Evolutionary conservation across 257 asterid genomes (phyloP).

Genomic region (Coffea canephora): DNA sequence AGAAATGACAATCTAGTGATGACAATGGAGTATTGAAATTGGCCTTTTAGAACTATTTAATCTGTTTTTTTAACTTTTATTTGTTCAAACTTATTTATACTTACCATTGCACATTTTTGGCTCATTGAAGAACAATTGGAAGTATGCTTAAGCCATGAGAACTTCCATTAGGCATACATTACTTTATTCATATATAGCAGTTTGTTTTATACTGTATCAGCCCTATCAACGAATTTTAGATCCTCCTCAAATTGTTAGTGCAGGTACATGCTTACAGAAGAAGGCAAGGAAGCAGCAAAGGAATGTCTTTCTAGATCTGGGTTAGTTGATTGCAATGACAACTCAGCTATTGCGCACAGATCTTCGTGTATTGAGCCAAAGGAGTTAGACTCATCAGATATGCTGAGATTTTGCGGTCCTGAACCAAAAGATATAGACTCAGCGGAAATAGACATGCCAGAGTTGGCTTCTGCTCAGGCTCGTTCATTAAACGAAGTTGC

Average conservation of each 20-base stretch:
- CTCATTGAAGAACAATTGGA: neutral
- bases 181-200: neutral
- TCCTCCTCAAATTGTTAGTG: constrained; percentile 5
- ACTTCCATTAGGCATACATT: neutral
- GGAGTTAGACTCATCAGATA: constrained; percentile 22
- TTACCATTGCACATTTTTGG: neutral
- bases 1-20: neutral
- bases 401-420: too few relatives aligned
- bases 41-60: neutral
- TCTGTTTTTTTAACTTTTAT: too few relatives aligned
- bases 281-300: constrained; percentile 83
- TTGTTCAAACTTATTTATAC: neutral
- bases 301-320: constrained; percentile 85
- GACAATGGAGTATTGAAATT: neutral
- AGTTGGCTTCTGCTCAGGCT: constrained; percentile 28
- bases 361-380: constrained; percentile 36
- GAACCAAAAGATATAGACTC: too few relatives aligned
- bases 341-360: constrained; percentile 23
- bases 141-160: neutral
- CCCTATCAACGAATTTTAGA: neutral
- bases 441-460: constrained; percentile 19
- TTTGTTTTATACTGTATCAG: neutral
- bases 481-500: constrained; percentile 37
- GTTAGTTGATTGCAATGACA: constrained; percentile 37
- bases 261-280: constrained; percentile 95